Evolutionary conservation across 495 filamentous ascomycete genomes (phyloP).

Genomic region (Bathelium albidoporum): DNA sequence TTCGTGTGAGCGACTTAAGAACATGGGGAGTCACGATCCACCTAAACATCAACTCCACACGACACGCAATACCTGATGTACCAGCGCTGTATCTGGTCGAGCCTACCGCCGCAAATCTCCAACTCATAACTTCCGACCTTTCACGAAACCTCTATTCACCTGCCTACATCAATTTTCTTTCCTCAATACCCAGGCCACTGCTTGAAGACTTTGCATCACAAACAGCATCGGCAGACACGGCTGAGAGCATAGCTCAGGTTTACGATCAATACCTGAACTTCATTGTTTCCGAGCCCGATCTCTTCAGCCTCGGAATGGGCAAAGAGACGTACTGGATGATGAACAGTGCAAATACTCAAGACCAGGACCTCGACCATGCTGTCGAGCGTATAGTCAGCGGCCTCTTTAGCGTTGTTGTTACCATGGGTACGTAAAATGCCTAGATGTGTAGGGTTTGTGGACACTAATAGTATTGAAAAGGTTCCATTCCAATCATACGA

Average conservation of each 20-base stretch:
- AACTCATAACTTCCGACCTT: slow-evolving; percentile 77
- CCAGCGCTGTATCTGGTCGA: slow-evolving; percentile 94
- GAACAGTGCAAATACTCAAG: slow-evolving; percentile 83
- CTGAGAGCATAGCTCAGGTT: slow-evolving; percentile 81
- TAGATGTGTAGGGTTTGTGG: not conserved
- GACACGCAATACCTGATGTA: slow-evolving; percentile 92
- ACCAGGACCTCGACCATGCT: slow-evolving; percentile 76
- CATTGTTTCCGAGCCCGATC: slow-evolving; percentile 87
- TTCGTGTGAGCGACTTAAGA: slow-evolving; percentile 84
- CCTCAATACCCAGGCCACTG: slow-evolving; percentile 81
- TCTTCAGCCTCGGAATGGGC: slow-evolving; percentile 84
- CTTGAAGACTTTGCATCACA: slow-evolving; percentile 92
- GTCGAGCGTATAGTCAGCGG: slow-evolving; percentile 90
- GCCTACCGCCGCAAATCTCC: slow-evolving; percentile 68
- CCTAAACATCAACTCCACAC: slow-evolving; percentile 71
- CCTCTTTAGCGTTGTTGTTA: slow-evolving; percentile 91
- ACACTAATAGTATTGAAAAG: slow-evolving; percentile 30
- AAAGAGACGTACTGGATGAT: slow-evolving; percentile 90
- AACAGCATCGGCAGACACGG: slow-evolving; percentile 70
- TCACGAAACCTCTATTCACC: slow-evolving; percentile 81
- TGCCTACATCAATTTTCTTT: slow-evolving; percentile 94
- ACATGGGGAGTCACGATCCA: slow-evolving; percentile 96
- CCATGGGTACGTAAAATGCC: slow-evolving; percentile 58
- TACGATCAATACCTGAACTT: slow-evolving; percentile 99
- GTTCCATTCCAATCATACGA: slow-evolving; percentile 72